These are phyloP conservation scores for Lactifluus subvellereus DNA, from an alignment of 768 basidiomycete species.

Conservation along the genomic window DNA sequence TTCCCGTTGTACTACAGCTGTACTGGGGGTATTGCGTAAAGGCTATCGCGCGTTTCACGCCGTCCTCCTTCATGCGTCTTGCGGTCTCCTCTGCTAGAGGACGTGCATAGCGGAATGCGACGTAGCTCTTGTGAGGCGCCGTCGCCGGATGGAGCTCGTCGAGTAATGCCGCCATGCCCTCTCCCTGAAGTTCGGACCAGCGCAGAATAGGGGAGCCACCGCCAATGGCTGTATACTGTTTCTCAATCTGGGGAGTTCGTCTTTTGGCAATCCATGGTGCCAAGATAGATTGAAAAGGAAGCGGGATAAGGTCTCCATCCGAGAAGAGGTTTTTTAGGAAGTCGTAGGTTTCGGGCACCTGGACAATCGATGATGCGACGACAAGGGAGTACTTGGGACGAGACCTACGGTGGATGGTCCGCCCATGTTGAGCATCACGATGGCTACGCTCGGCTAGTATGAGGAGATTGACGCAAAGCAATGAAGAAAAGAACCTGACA, in stretches of 20 bases:
- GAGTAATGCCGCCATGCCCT: slow-evolving; percentile 81
- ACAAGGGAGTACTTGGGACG: not conserved
- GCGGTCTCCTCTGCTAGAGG: slow-evolving; percentile 84
- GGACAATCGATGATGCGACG: slow-evolving; percentile 13
- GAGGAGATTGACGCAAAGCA: not conserved
- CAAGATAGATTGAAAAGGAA: slow-evolving; percentile 84
- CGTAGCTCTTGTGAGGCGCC: slow-evolving; percentile 94
- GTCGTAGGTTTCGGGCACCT: slow-evolving; percentile 90
- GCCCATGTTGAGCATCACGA: slow-evolving; percentile 99
- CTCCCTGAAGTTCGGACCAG: slow-evolving; percentile 85
- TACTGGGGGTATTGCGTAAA: slow-evolving; percentile 99
- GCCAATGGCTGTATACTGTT: slow-evolving; percentile 92
- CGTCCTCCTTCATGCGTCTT: slow-evolving; percentile 80
- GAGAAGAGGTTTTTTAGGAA: slow-evolving; percentile 91
- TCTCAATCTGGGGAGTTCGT: slow-evolving; percentile 87
- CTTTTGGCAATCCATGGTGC: slow-evolving; percentile 87
- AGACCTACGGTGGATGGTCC: slow-evolving; percentile 81
- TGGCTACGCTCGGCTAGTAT: slow-evolving; percentile 39
- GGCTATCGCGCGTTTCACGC: slow-evolving; percentile 86
- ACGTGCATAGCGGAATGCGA: slow-evolving; percentile 90
- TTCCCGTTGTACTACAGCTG: slow-evolving; percentile 96
- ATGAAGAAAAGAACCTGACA: not conserved
- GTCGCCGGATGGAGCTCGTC: slow-evolving; percentile 92
- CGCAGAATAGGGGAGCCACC: slow-evolving; percentile 94
- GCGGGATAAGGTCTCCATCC: slow-evolving; percentile 89